phyloP scores from a whole-genome alignment of 176 grass and related monocot species.

The Panicum miliaceum region DNA sequence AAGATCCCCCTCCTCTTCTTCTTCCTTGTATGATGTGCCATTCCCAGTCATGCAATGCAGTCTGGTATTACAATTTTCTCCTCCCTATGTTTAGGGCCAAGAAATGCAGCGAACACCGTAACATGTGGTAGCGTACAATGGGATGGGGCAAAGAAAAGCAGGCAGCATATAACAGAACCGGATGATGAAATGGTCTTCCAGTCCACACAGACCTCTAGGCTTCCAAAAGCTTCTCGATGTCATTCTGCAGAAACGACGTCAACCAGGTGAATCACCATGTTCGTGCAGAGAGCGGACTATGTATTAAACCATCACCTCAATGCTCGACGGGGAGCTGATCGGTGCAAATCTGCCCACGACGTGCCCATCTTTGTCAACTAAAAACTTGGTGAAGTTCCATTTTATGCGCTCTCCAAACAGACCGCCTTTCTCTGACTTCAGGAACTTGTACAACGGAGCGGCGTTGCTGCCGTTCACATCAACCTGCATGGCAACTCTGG shows the following conservation, averaged over 20 bases:
- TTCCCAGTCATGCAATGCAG: not conserved
- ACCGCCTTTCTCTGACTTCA: constrained; percentile 52
- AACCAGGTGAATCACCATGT: constrained; percentile 10
- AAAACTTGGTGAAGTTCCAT: constrained; percentile 72
- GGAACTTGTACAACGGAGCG: constrained; percentile 60
- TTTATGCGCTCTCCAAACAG: constrained; percentile 62
- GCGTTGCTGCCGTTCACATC: constrained; percentile 66
- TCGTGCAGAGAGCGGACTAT: not conserved
- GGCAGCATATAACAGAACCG: not conserved
- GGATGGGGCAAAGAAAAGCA: not conserved
- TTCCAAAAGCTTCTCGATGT: constrained; percentile 58
- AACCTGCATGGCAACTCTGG: constrained; percentile 38
- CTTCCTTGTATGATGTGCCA: not conserved
- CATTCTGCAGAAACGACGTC: constrained; percentile 52
- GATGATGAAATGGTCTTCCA: not conserved
- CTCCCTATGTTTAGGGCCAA: not conserved
- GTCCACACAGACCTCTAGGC: constrained; percentile 24
- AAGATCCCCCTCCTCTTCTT: not conserved
- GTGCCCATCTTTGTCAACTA: constrained; percentile 64
- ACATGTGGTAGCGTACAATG: not conserved
- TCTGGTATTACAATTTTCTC: not conserved
- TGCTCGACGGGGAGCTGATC: constrained; percentile 52
- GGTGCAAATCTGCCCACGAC: constrained; percentile 57
- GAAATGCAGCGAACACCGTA: not conserved
- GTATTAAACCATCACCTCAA: constrained; percentile 45